phyloP scores from a whole-genome alignment of 192 early-diverging fungal species.

The Dissophora globulifera region DNA sequence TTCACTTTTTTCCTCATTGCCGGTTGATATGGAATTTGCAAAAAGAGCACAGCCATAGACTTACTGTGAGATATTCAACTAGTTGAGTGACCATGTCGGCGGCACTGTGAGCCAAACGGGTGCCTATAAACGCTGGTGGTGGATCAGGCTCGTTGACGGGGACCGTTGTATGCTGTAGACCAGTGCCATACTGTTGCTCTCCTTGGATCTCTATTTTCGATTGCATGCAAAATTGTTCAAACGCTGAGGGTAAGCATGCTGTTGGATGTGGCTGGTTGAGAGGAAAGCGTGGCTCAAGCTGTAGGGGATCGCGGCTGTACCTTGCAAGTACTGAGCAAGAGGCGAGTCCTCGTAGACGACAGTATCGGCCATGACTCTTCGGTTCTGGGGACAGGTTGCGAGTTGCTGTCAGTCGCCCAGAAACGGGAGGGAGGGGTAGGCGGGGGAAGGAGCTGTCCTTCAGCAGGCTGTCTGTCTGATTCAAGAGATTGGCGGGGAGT shows the following conservation, averaged over 20 bases:
- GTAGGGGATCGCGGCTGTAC: slow-evolving; percentile 53
- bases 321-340: slow-evolving; percentile 67
- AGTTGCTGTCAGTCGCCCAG: no score
- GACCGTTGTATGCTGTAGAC: slow-evolving; percentile 39
- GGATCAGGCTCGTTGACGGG: slow-evolving; percentile 40
- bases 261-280: no score
- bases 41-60: no score
- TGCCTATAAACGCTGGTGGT: slow-evolving; percentile 13
- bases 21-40: not conserved
- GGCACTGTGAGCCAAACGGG: slow-evolving; percentile 25
- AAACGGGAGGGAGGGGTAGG: not conserved
- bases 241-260: not conserved
- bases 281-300: no score
- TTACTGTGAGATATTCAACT: slow-evolving; percentile 40
- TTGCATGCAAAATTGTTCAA: no score
- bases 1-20: no score
- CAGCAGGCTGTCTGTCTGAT: not conserved
- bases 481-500: not conserved
- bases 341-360: slow-evolving; percentile 74
- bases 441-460: not conserved
- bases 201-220: slow-evolving; percentile 46
- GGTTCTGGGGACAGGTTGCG: slow-evolving; percentile 4
- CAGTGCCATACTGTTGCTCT: slow-evolving; percentile 31
- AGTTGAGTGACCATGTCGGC: slow-evolving; percentile 30
- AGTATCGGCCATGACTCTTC: slow-evolving; percentile 60